phyloP scores from a whole-genome alignment of 148 eudicot genomes.

The Chenopodium suecicum region DNA sequence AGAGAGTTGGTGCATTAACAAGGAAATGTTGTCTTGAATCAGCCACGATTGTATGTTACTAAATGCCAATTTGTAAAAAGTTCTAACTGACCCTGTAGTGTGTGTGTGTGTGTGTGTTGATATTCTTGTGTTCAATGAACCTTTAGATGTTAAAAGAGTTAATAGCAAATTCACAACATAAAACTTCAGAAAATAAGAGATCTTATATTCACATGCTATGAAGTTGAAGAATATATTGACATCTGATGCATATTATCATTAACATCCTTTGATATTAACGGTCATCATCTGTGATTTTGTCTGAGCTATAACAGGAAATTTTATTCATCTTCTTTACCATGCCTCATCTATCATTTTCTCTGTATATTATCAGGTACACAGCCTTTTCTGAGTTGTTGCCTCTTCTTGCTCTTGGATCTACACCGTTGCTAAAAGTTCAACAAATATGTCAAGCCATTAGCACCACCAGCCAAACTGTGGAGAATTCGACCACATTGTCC shows the following conservation, averaged over 20 bases:
- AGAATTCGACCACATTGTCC: constrained; percentile 60
- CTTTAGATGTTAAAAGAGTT: not conserved
- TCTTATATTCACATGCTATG: not conserved
- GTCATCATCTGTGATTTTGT: not conserved
- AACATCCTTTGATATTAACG: not conserved
- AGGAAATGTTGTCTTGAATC: not conserved
- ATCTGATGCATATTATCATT: not conserved
- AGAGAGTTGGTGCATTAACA: not conserved
- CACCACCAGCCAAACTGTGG: constrained; percentile 56
- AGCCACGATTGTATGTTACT: not conserved
- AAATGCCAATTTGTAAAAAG: not conserved
- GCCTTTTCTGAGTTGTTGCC: constrained; percentile 94
- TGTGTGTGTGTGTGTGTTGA: not conserved
- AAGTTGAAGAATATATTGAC: not conserved
- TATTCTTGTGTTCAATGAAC: not conserved
- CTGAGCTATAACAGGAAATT: not conserved
- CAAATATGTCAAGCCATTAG: constrained; percentile 66
- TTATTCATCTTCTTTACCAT: not conserved
- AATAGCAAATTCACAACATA: not conserved
- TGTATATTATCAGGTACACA: constrained; percentile 61
- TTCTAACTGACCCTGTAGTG: not conserved
- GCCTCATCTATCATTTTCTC: constrained; percentile 5
- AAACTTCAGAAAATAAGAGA: not conserved
- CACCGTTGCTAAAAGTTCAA: constrained; percentile 71
- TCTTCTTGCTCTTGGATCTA: constrained; percentile 69